Base-by-base conservation (phyloP, 805 yeast genomes). In the Candida chilensis region DNA sequence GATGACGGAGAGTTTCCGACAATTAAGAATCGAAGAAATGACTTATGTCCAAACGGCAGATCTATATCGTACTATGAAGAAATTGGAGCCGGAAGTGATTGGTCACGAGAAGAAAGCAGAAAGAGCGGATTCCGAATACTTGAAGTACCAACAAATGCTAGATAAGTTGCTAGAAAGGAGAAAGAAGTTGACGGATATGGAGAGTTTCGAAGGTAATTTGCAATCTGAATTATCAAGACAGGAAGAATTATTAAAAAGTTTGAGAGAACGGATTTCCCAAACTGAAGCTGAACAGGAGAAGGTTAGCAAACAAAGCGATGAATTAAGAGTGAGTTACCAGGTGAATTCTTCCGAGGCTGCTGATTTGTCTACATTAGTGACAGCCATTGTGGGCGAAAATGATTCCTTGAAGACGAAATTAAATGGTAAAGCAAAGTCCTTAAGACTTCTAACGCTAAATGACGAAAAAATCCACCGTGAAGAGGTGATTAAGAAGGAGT, bases 1-100 rank as follows among this genome's bases (percentile, higher is more conserved):
- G n/a, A 55, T 44, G 1, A 47, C 48, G 29, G 66, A 67, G 22
- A 64, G 71, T 4, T 34, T 46, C 9, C 47, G 65, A 27, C 73
- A 69, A 34, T 34, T 45, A 16, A 28, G 41, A 5, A 37, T 66
- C 15, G 78, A 72, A 40, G 43, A 39, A 3, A 39, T 50, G 27
- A 62, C 11, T 22, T 6, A 65, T 39, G 44, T 37, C 2, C 46
- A 50, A 19, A 60, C 67, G 16, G 77, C 71, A 3, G 48, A 46
- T 2, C 32, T 44, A 8, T 72, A 64, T 41, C 63, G 65, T 29
- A 45, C 47, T 20, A 42, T 54, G 14, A 56, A 58, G 27, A 44
- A 38, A 8, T 40, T 51, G 12, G 60, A 56, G 24, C 55, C 50
- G 4, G 44, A 42, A 16, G 46, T 54, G 11, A 40, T 42, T 3